Evolutionary conservation across 2,329 filamentous ascomycete species (phyloP), one percentile per base, ranked within the genome.

Genomic region (Pezicula rhizophila): DNA sequence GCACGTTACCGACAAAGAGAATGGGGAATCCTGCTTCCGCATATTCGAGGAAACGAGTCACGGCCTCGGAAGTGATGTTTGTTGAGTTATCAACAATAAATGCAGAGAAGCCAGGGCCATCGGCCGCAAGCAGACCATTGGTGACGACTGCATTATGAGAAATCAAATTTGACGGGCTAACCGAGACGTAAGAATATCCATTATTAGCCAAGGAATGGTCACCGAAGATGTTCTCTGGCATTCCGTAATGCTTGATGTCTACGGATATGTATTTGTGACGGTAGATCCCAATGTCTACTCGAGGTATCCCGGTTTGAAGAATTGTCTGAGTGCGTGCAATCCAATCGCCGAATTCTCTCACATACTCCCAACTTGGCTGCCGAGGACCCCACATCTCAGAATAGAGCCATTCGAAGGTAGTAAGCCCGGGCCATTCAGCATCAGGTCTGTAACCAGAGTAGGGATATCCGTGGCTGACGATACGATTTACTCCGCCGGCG

Each of bases 241-340:
- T 33, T 15, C 46, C 38, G 20, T 47, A 43, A 28, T 43, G 41
- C 17, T 43, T 43, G n/a, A 43, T 43, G 17, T 43, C 41, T 4
- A 43, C 41, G 12, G 23, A 28, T 11, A 43, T 43, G n/a, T 43
- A 43, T 12, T 43, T 47, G 11, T 31, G 28, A 2, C 28, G 37
- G 28, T 45, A 49, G 25, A 49, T 49, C 2, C 42, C 47, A 38
- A 46, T 39, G 23, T 49, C 47, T n/a, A 45, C 42, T n/a, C 44
- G 42, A 7, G 47, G 34, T 10, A 49, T 17, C 8, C 47, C 47
- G 23, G 42, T 44, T 31, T 49, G 42, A 18, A 49, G 35, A 11
- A 49, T 34, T 15, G 33, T 18, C 34, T 49, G 47, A 15, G 31
- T 49, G 23, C 42, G 33, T 23, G 35, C 42, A 26, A 49, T 45